phyloP scores from a whole-genome alignment of 2,329 filamentous ascomycete species.

The Aspergillus aculeatus region DNA sequence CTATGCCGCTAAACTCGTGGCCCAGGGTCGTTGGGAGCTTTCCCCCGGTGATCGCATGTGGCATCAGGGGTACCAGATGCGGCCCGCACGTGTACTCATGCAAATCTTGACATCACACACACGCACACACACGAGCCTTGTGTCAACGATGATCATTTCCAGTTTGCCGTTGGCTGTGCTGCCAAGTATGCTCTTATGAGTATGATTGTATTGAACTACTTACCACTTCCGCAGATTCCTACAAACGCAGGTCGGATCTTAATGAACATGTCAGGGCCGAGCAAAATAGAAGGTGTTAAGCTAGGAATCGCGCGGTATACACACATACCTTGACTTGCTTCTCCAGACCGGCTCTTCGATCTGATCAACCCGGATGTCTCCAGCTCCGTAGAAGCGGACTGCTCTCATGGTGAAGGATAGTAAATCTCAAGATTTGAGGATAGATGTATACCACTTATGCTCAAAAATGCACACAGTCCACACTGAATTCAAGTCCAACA shows the following conservation, averaged over 20 bases:
- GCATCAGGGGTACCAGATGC: conserved; percentile 49
- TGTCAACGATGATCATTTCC: not conserved
- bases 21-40: conserved; percentile 60
- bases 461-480: too few relatives aligned
- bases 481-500: too few relatives aligned
- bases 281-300: too few relatives aligned
- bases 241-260: conserved; percentile 34
- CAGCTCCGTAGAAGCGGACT: conserved; percentile 36
- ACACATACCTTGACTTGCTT: conserved; percentile 49
- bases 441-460: too few relatives aligned
- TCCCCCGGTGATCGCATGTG: conserved; percentile 60
- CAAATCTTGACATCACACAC: conserved; percentile 34
- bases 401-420: conserved; percentile 32
- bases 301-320: not conserved
- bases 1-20: conserved; percentile 63
- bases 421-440: not conserved
- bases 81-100: conserved; percentile 54
- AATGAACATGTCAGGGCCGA: not conserved
- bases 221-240: conserved; percentile 37
- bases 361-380: conserved; percentile 38
- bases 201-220: not conserved
- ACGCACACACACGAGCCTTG: too few relatives aligned
- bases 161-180: too few relatives aligned
- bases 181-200: too few relatives aligned
- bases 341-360: conserved; percentile 41